Evolutionary conservation across 2,329 filamentous ascomycete genomes (phyloP).

Genomic region (Plenodomus lindquistii): DNA sequence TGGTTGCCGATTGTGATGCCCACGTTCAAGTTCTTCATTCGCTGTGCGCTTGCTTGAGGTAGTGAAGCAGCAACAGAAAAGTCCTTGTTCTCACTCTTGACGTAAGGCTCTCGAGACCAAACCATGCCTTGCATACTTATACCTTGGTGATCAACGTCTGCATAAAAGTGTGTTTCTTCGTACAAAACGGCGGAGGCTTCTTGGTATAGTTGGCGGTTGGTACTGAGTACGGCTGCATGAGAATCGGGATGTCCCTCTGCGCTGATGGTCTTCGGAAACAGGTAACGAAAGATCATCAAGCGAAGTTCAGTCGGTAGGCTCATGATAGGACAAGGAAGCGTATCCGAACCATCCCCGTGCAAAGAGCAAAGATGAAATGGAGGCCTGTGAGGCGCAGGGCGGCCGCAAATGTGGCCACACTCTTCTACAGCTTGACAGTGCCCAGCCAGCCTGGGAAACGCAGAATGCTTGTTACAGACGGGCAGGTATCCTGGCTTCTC

Average conservation of each 20-base stretch:
- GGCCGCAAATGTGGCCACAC: conserved; percentile 17
- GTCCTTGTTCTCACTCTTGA: not conserved
- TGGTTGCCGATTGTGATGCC: not conserved
- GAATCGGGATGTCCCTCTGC: too few relatives aligned
- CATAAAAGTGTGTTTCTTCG: conserved; percentile 10
- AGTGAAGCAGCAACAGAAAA: not conserved
- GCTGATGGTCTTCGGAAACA: conserved; percentile 15
- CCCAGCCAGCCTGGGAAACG: conserved; percentile 1
- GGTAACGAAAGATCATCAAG: conserved; percentile 19
- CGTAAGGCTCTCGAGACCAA: not conserved
- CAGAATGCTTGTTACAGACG: conserved; percentile 5
- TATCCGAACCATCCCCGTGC: conserved; percentile 9
- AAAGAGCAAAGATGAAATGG: conserved; percentile 17
- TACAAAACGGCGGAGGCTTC: conserved; percentile 18
- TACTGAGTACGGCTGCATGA: conserved; percentile 5
- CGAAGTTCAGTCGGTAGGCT: conserved; percentile 19
- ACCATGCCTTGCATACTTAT: not conserved
- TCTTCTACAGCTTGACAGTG: conserved; percentile 17
- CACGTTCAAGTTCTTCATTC: conserved; percentile 5
- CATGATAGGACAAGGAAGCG: conserved; percentile 19
- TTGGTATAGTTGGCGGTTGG: conserved; percentile 15
- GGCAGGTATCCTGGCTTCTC: conserved; percentile 5
- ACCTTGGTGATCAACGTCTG: not conserved
- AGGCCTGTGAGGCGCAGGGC: conserved; percentile 2
- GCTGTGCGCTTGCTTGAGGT: conserved; percentile 1